These are phyloP conservation scores for Akanthomyces uredinophilus DNA, from an alignment of 2,329 filamentous ascomycete species.

Conservation along the genomic window DNA sequence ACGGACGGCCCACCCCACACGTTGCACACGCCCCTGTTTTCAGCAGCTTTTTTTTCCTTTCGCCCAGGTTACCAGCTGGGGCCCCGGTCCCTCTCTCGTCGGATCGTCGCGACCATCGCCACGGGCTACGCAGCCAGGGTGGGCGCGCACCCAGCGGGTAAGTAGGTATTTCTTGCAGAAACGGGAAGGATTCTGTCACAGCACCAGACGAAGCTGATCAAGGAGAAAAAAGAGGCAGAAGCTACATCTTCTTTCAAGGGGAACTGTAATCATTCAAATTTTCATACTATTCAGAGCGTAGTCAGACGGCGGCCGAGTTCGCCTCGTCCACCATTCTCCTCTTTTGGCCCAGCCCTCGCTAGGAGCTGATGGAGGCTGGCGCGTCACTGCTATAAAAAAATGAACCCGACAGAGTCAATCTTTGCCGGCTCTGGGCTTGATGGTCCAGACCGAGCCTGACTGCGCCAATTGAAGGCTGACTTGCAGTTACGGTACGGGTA, in stretches of 20 bases:
- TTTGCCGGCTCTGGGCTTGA: background rate
- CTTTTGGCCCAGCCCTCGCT: too few species aligned
- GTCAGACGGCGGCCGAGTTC: too few species aligned
- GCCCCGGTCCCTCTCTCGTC: background rate
- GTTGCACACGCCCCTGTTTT: background rate
- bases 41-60: background rate
- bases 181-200: background rate
- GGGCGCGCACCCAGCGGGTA: background rate
- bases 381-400: background rate
- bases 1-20: background rate
- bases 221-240: too few species aligned
- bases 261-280: too few species aligned
- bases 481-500: too few species aligned
- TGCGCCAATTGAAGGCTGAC: background rate
- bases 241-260: too few species aligned
- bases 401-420: background rate
- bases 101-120: background rate
- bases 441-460: background rate
- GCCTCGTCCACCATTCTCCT: too few species aligned
- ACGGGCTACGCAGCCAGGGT: background rate
- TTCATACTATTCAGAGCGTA: too few species aligned
- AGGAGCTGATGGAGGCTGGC: too few species aligned
- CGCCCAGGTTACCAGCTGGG: background rate
- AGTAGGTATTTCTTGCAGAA: background rate
- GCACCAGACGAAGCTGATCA: background rate